These are phyloP conservation scores for Tinospora cordifolia DNA, from an alignment of 164 flowering plant species.

Conservation along the genomic window DNA sequence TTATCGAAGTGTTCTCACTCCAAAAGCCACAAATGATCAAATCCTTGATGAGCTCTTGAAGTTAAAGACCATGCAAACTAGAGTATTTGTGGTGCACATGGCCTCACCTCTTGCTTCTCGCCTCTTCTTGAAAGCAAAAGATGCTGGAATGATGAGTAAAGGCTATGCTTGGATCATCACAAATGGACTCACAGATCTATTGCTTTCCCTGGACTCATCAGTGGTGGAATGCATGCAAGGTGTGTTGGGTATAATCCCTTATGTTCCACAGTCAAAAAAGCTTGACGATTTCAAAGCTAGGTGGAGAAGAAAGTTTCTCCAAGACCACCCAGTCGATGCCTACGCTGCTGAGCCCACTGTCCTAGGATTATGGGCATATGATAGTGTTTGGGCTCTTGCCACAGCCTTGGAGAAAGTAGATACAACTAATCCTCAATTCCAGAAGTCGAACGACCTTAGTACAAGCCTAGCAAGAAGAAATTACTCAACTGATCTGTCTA, in stretches of 20 bases:
- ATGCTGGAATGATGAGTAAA: constrained; percentile 9
- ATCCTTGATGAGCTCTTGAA: constrained; percentile 5
- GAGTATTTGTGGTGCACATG: constrained; percentile 12
- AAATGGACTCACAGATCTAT: constrained; percentile 1
- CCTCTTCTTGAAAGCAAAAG: constrained; percentile 5
- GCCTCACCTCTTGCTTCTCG: constrained; percentile 1
- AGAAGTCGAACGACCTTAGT: background rate
- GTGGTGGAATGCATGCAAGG: constrained; percentile 13
- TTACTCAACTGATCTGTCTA: background rate
- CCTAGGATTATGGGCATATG: constrained; percentile 3
- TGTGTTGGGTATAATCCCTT: constrained; percentile 9
- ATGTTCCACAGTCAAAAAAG: constrained; percentile 1
- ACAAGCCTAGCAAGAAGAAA: no score
- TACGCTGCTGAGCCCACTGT: background rate
- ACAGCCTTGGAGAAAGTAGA: constrained; percentile 1
- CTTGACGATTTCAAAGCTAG: background rate
- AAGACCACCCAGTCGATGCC: background rate
- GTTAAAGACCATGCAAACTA: constrained; percentile 4
- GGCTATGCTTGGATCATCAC: constrained; percentile 17
- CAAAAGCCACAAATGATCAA: background rate
- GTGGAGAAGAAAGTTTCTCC: constrained; percentile 8
- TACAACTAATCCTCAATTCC: background rate
- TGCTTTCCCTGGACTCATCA: constrained; percentile 6
- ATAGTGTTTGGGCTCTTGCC: constrained; percentile 7
- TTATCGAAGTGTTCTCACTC: constrained; percentile 1